A percentile compares a stretch with the other conserved stretches of the same genome.
Conservation (phyloP, 2,329 filamentous ascomycete species). For the Venturia aucupariae region DNA sequence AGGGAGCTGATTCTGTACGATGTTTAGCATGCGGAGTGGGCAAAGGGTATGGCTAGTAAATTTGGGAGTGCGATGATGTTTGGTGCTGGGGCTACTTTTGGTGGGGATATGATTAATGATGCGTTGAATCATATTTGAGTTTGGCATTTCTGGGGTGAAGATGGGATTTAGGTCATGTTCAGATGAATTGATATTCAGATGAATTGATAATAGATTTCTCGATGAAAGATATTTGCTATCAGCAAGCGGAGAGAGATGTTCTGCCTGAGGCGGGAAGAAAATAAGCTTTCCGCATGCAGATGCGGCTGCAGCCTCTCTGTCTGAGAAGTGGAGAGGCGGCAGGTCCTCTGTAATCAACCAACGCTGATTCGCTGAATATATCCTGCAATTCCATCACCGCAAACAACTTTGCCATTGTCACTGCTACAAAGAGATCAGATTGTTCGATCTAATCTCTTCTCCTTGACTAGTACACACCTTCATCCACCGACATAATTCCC, state of each 20-base stretch:
- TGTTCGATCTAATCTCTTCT: not conserved
- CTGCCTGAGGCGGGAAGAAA: not conserved
- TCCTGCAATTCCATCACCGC: not conserved
- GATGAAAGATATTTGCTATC: not conserved
- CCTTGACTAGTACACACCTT: not conserved
- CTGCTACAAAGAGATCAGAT: not conserved
- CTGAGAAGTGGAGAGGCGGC: not conserved
- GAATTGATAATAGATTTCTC: not conserved
- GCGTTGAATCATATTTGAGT: not conserved
- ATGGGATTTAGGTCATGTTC: not conserved
- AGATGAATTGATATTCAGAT: not conserved
- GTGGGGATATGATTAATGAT: constrained; percentile 11
- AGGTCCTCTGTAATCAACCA: not conserved
- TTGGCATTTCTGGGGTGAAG: not conserved
- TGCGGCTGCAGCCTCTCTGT: not conserved
- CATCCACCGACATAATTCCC: not conserved
- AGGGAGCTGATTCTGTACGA: not conserved
- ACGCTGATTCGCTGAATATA: not conserved
- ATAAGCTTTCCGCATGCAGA: no score
- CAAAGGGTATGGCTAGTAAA: constrained; percentile 8
- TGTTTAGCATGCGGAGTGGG: constrained; percentile 7
- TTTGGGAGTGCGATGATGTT: constrained; percentile 11
- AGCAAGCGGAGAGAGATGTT: not conserved
- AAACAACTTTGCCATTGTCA: not conserved
- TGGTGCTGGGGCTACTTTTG: constrained; percentile 11